A percentile compares a stretch with the other conserved stretches of the same genome.
Evolutionary conservation across 768 basidiomycete genomes (phyloP).

Genomic region (Podaxis rugospora): DNA sequence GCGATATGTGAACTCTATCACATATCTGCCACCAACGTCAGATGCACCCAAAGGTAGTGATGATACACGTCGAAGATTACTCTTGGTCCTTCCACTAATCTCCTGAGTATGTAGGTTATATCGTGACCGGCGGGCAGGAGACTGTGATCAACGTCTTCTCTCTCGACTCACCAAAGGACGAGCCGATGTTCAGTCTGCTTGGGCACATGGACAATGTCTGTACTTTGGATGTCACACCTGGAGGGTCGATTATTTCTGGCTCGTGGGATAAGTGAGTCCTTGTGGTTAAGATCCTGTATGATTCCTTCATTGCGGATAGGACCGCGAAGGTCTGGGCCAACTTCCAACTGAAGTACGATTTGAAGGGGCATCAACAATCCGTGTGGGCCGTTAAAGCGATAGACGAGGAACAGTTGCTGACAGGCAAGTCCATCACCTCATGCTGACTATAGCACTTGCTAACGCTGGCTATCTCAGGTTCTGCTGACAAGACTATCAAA

Average conservation of each 20-base stretch:
- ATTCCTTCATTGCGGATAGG: slow-evolving; percentile 34
- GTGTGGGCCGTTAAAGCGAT: slow-evolving; percentile 92
- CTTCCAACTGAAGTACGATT: slow-evolving; percentile 64
- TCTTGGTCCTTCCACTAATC: slow-evolving; percentile 3
- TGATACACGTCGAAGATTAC: slow-evolving; percentile 11
- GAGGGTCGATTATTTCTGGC: slow-evolving; percentile 83
- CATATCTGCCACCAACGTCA: slow-evolving; percentile 66
- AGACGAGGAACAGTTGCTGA: slow-evolving; percentile 72
- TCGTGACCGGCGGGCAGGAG: slow-evolving; percentile 87
- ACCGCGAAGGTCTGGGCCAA: slow-evolving; percentile 94
- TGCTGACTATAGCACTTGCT: neutral
- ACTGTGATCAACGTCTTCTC: slow-evolving; percentile 82
- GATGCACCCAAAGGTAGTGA: slow-evolving; percentile 64
- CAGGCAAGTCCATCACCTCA: slow-evolving; percentile 49
- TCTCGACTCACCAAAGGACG: slow-evolving; percentile 49
- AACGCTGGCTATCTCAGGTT: slow-evolving; percentile 44
- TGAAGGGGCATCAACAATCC: slow-evolving; percentile 84
- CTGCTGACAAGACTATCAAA: slow-evolving; percentile 93
- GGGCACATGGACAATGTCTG: slow-evolving; percentile 94
- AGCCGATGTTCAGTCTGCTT: slow-evolving; percentile 78
- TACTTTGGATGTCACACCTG: slow-evolving; percentile 64
- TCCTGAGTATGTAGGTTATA: slow-evolving; percentile 55
- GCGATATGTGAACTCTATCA: slow-evolving; percentile 77
- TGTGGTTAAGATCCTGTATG: slow-evolving; percentile 2
- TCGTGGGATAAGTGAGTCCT: slow-evolving; percentile 90